Base-by-base conservation (phyloP, 2,329 filamentous ascomycete genomes). In the Mycosphaerella arachidis region DNA sequence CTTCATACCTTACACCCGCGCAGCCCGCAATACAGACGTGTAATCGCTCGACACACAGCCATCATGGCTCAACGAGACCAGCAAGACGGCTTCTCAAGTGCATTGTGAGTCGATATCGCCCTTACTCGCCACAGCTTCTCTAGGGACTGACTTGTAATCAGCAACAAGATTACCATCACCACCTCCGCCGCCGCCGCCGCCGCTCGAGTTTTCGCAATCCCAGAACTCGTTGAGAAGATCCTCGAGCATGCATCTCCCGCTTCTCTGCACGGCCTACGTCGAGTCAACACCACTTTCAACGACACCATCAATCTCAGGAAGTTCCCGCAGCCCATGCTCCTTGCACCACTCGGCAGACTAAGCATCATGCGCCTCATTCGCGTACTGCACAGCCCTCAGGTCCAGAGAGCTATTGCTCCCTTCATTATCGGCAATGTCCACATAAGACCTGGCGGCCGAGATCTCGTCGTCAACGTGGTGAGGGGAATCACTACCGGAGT, bases 141-240 rank as follows among this genome's bases (percentile, higher is more conserved):
- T 16, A 13, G 6, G 12, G 31, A 8, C 6, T 3, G 37, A 43
- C 13, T 43, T n/a, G 37, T 7, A n/a, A 16, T n/a, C 37, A 43
- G 37, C 16, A 6, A 13, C 37, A 43, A 13, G 12, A 43, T 3
- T 6, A 43, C 6, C 37, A n/a, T 43, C 12, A 43, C 33, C 16
- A 37, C 33, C 33, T 8, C 33, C 33, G 33, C 37, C 13, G 37
- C 37, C 37, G 16, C 37, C 16, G 16, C 37, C 13, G 12, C 37
- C 37, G 37, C 37, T 7, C 37, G n/a, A 43, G 48, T 56, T 18
- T 62, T 62, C 50, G 56, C 27, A 20, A 37, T 56, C 37, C 43
- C 56, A 6, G 56, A 62, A 20, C 53, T 62, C 10, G n/a, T 57
- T 40, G 56, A 56, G n/a, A 24, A 48, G 29, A 62, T 59, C 29